These are phyloP conservation scores for Crassisporium funariophilum DNA, from an alignment of 768 basidiomycete genomes.

Conservation along the genomic window DNA sequence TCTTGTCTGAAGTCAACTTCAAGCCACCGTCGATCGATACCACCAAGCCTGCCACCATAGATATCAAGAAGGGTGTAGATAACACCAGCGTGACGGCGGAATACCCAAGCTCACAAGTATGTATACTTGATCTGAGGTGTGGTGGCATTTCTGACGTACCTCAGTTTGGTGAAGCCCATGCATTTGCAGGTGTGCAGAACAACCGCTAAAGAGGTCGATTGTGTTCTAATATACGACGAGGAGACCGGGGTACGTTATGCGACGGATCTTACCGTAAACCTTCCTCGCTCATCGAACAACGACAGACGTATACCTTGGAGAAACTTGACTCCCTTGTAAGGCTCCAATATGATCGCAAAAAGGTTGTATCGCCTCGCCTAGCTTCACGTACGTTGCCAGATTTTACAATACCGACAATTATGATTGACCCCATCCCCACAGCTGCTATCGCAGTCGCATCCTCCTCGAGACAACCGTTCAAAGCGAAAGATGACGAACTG, in stretches of 20 bases:
- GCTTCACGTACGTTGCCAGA: conserved; percentile 35
- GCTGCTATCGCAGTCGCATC: conserved; percentile 11
- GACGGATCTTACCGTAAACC: background rate
- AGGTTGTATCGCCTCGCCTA: conserved; percentile 24
- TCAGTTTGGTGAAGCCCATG: conserved; percentile 30
- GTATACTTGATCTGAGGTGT: conserved; percentile 11
- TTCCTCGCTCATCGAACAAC: conserved; percentile 11
- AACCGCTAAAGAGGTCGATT: conserved; percentile 69
- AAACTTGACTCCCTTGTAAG: conserved; percentile 68
- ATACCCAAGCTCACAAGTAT: conserved; percentile 66
- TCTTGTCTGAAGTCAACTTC: conserved; percentile 60
- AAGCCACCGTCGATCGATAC: conserved; percentile 72
- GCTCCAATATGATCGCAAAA: conserved; percentile 55
- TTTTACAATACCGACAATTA: conserved; percentile 8
- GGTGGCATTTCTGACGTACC: background rate
- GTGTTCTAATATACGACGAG: conserved; percentile 81
- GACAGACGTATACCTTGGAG: conserved; percentile 70
- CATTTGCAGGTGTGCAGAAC: conserved; percentile 62
- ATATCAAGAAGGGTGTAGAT: conserved; percentile 57
- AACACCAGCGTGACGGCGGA: conserved; percentile 59
- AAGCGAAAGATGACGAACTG: conserved; percentile 10
- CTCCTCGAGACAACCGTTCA: conserved; percentile 9
- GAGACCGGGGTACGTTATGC: conserved; percentile 57
- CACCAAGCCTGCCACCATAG: conserved; percentile 64
- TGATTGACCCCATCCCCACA: conserved; percentile 9